Evolutionary conservation across 805 yeast genomes (phyloP), one percentile per base, ranked within the genome.

Genomic region (Yarrowia bubula): DNA sequence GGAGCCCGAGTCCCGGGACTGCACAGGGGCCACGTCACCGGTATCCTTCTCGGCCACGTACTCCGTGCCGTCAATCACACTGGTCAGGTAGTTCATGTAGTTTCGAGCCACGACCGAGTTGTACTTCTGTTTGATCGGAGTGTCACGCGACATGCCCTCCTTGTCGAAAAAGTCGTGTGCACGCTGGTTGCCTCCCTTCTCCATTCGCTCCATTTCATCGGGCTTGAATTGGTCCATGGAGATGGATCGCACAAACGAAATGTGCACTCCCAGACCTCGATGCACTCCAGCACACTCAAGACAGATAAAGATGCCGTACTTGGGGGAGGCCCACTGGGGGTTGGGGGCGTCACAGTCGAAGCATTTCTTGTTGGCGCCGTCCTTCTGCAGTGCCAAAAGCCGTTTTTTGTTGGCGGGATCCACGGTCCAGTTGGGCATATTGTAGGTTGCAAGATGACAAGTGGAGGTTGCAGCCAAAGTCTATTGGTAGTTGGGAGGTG

Each of bases 241-340:
- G 71, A 95, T 92, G 32, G 96, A 89, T 74, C 99, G 83, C 41
- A 95, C 98, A 79, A 95, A 95, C 46, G 98, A 92, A 66, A 95
- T 86, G 75, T 95, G 99, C 47, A 95, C 99, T 43, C 99, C 99
- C 55, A 95, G 80, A 11, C 98, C 96, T 76, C 81, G 76, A 76
- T 95, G 99, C 65, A 88, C 81, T 51, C 99, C 99, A 17, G 99
- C 99, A 80, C 99, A 95, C 75, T 95, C 99, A 44, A 95, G 83
- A 77, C 99, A 95, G 73, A 95, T 93, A 77, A 92, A 95, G 67
- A 95, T 89, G 67, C 99, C 99, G 77, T 93, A 92, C 76, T 95
- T 95, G 41, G 98, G 98, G 13, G 97, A 91, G 1, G 98, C 98
- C 99, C 99, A 95, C 76, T 95, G 99, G 9, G 99, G 99, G 75